These are phyloP conservation scores for Aureobasidium vineae DNA, from an alignment of 2,329 filamentous ascomycete genomes.

Conservation along the genomic window DNA sequence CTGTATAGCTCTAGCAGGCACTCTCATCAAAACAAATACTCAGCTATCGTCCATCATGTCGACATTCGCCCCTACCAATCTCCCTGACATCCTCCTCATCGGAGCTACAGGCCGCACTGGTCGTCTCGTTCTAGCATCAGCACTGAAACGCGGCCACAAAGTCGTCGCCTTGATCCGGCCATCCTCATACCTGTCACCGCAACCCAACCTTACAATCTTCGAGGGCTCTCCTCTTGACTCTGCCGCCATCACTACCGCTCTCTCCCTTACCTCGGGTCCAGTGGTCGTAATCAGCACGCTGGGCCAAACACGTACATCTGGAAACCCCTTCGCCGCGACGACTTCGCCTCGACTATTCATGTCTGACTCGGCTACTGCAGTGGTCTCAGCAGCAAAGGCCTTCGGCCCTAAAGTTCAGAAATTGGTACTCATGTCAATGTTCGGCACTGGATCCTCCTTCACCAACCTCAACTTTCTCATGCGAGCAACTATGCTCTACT, in stretches of 20 bases:
- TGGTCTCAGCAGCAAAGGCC: conserved; percentile 42
- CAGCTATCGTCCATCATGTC: not conserved
- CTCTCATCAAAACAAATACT: too few relatives aligned
- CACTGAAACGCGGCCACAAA: conserved; percentile 43
- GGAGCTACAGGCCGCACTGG: conserved; percentile 51
- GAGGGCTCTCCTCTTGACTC: not conserved
- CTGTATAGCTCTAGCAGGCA: not conserved
- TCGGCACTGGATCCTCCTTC: conserved; percentile 51
- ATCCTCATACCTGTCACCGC: conserved; percentile 36
- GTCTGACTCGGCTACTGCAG: conserved; percentile 44
- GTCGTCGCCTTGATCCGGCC: conserved; percentile 49
- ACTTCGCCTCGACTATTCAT: conserved; percentile 48
- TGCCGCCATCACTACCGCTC: conserved; percentile 32
- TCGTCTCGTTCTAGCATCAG: conserved; percentile 44
- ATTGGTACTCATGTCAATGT: conserved; percentile 51
- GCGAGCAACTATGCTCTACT: conserved; percentile 46
- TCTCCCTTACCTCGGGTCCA: conserved; percentile 38
- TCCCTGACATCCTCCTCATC: conserved; percentile 43
- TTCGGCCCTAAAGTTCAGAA: conserved; percentile 39
- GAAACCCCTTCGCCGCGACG: conserved; percentile 50
- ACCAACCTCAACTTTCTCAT: conserved; percentile 45
- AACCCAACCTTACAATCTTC: conserved; percentile 39
- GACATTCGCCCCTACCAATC: not conserved
- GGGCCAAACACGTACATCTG: conserved; percentile 33
- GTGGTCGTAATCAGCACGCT: conserved; percentile 19